A percentile compares a stretch with the other conserved stretches of the same genome.
Evolutionary conservation across 257 asterid species (phyloP).

Genomic region (Perilla frutescens): DNA sequence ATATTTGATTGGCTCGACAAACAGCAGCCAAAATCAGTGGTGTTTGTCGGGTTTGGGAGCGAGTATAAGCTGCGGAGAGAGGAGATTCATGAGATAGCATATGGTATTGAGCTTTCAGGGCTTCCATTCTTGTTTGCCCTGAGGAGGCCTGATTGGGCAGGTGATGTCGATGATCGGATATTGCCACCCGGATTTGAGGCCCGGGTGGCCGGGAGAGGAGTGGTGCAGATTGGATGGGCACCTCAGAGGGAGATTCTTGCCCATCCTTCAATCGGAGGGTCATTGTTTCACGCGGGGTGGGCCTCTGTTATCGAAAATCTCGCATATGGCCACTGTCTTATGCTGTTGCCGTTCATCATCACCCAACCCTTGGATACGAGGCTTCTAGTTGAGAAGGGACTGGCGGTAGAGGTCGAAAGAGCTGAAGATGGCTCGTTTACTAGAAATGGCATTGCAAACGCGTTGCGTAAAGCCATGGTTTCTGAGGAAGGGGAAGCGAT

Average conservation of each 20-base stretch:
- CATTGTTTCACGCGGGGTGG: conserved; percentile 42
- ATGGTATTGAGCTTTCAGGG: conserved; percentile 37
- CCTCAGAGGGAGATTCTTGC: conserved; percentile 50
- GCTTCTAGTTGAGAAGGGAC: conserved; percentile 47
- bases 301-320: conserved; percentile 43
- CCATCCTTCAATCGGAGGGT: conserved; percentile 46
- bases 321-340: conserved; percentile 34
- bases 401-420: conserved; percentile 48
- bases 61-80: conserved; percentile 27
- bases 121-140: conserved; percentile 39
- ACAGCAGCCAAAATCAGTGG: conserved; percentile 30
- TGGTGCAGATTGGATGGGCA: conserved; percentile 50
- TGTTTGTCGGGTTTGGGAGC: conserved; percentile 44
- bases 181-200: conserved; percentile 18
- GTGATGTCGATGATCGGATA: neutral
- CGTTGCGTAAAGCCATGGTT: conserved; percentile 31
- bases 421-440: conserved; percentile 45
- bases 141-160: conserved; percentile 28
- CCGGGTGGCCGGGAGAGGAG: conserved; percentile 30
- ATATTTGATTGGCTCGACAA: conserved; percentile 39
- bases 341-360: conserved; percentile 42
- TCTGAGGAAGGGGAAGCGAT: conserved; percentile 18
- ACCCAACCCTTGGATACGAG: conserved; percentile 48
- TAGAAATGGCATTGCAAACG: conserved; percentile 36
- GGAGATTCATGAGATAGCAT: conserved; percentile 43